Percentiles rank a stretch among this genome's conserved stretches.
Evolutionary conservation across 768 basidiomycete species (phyloP).

Genomic region (Lentinula sp.): DNA sequence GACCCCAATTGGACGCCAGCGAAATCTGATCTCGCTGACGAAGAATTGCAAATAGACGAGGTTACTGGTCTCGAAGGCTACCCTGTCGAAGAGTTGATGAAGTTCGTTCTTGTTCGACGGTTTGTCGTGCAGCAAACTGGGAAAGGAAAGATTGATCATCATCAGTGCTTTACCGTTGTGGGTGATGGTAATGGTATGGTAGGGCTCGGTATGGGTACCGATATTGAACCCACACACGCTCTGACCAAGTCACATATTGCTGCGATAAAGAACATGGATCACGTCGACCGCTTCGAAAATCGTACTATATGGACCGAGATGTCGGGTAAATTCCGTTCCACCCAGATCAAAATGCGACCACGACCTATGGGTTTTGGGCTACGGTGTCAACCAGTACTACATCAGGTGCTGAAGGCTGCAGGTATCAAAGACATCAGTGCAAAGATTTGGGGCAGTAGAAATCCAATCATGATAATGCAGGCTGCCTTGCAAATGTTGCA

Average conservation of each 20-base stretch:
- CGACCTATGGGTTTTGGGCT: slow-evolving; percentile 90
- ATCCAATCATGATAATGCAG: slow-evolving; percentile 83
- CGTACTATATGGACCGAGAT: slow-evolving; percentile 95
- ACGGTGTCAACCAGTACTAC: slow-evolving; percentile 81
- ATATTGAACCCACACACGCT: slow-evolving; percentile 48
- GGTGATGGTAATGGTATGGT: slow-evolving; percentile 83
- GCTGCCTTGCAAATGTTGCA: slow-evolving; percentile 78
- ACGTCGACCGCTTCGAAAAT: slow-evolving; percentile 88
- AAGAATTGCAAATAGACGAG: slow-evolving; percentile 25
- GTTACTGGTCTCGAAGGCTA: slow-evolving; percentile 15
- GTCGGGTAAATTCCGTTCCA: slow-evolving; percentile 78
- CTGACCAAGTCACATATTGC: slow-evolving; percentile 49
- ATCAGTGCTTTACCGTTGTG: slow-evolving; percentile 60
- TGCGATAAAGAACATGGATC: slow-evolving; percentile 88
- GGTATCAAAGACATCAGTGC: slow-evolving; percentile 94
- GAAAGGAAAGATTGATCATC: slow-evolving; percentile 80
- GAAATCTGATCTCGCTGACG: slow-evolving; percentile 15
- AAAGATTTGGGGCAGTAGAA: slow-evolving; percentile 92
- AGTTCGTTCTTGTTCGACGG: slow-evolving; percentile 40
- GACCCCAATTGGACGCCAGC: slow-evolving; percentile 12
- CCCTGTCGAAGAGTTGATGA: slow-evolving; percentile 22
- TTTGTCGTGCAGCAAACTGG: slow-evolving; percentile 85
- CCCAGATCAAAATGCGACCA: slow-evolving; percentile 73
- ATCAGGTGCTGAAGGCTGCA: slow-evolving; percentile 86
- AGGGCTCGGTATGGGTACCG: slow-evolving; percentile 79